A percentile compares a stretch with the other conserved stretches of the same genome.
These are phyloP conservation scores for Blastomyces silverae DNA, from an alignment of 2,329 filamentous ascomycete genomes.

Conservation along the genomic window DNA sequence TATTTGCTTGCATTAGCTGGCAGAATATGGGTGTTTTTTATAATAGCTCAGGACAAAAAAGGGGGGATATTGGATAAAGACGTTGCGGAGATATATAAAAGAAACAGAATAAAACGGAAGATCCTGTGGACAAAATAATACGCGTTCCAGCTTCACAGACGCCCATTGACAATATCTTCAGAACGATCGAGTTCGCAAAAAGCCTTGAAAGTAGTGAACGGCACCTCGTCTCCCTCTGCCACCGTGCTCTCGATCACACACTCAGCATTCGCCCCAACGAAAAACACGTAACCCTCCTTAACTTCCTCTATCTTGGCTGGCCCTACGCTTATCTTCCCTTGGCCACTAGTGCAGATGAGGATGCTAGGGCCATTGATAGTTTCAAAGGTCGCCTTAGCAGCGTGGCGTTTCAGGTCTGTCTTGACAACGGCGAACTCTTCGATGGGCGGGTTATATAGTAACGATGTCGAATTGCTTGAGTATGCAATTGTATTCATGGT, in stretches of 20 bases:
- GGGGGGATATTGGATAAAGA: not conserved
- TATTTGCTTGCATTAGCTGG: too few relatives aligned
- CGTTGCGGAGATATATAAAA: not conserved
- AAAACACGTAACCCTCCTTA: slow-evolving; percentile 67
- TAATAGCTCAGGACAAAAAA: not conserved
- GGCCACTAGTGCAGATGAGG: slow-evolving; percentile 78
- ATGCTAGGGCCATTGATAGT: slow-evolving; percentile 83
- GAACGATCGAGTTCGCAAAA: slow-evolving; percentile 72
- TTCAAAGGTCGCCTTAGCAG: slow-evolving; percentile 82
- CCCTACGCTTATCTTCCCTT: slow-evolving; percentile 77
- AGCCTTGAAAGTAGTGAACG: slow-evolving; percentile 84
- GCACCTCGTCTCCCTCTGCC: slow-evolving; percentile 47
- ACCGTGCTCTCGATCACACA: slow-evolving; percentile 63
- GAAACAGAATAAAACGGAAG: not conserved
- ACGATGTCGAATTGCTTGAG: slow-evolving; percentile 62
- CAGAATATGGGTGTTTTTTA: not conserved
- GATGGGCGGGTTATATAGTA: slow-evolving; percentile 90
- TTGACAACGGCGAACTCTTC: slow-evolving; percentile 91
- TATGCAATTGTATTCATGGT: slow-evolving; percentile 77
- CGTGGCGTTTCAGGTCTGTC: slow-evolving; percentile 61
- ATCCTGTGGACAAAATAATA: not conserved
- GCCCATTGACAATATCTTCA: slow-evolving; percentile 35
- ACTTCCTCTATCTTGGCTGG: slow-evolving; percentile 65
- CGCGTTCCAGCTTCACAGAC: slow-evolving; percentile 23
- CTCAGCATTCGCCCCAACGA: slow-evolving; percentile 83